These are phyloP conservation scores for Dinochytrium kinnereticum DNA, from an alignment of 371 early-diverging fungal genomes.

Conservation along the genomic window DNA sequence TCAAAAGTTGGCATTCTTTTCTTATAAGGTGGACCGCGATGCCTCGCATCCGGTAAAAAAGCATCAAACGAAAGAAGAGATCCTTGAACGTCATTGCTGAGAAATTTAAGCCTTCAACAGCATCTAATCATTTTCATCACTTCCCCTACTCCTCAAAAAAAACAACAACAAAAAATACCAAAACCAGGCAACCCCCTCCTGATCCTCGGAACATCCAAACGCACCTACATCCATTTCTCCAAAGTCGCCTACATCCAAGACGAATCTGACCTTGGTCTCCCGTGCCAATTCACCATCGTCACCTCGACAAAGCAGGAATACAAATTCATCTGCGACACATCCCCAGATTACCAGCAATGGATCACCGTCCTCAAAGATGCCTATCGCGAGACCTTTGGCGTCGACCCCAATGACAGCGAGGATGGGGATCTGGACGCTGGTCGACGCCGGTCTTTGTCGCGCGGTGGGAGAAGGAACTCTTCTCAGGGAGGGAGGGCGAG, in stretches of 20 bases:
- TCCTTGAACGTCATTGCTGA: too few species aligned
- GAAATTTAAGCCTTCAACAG: too few species aligned
- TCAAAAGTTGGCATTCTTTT: too few species aligned
- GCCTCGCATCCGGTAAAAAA: too few species aligned
- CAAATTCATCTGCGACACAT: slow-evolving; percentile 27
- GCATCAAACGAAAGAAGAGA: too few species aligned
- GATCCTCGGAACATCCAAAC: slow-evolving; percentile 13
- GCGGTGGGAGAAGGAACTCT: background rate
- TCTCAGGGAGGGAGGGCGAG: background rate
- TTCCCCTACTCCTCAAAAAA: too few species aligned
- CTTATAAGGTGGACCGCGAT: too few species aligned
- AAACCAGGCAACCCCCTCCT: background rate
- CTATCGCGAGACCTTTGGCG: slow-evolving; percentile 10
- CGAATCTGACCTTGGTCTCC: slow-evolving; percentile 27
- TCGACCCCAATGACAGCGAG: background rate
- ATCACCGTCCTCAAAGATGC: slow-evolving; percentile 18
- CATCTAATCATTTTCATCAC: too few species aligned
- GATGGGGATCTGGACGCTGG: background rate
- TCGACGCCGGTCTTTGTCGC: background rate
- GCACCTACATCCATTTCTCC: slow-evolving; percentile 24
- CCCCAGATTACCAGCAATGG: slow-evolving; percentile 25
- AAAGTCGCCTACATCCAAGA: slow-evolving; percentile 27
- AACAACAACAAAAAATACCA: background rate
- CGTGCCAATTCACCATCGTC: slow-evolving; percentile 28
- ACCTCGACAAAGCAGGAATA: slow-evolving; percentile 22